Evolutionary conservation across 257 asterid genomes (phyloP), one percentile per base, ranked within the genome.

Genomic region (Verbascum thapsus): DNA sequence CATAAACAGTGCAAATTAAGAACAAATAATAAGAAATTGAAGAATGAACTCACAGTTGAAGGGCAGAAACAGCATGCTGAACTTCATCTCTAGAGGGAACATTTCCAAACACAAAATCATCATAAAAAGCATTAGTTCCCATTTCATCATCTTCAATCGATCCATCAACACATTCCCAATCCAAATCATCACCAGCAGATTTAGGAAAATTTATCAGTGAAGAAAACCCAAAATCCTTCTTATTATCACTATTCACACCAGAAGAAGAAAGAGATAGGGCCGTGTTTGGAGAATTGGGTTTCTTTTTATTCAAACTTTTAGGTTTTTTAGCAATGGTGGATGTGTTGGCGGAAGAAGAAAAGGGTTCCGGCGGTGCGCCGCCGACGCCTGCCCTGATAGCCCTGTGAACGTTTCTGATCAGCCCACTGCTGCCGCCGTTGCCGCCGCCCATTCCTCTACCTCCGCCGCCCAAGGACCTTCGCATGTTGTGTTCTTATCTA

Each of bases 21-120:
- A 35, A 12, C 6, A 1, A 20, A 17, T 15, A 62, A 0, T n/a
- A 26, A 18, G 11, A 23, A 42, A 9, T 10, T 26, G 3, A n/a
- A 26, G 23, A 39, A 19, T 18, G n/a, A 63, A 66, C 79, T 80
- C 52, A 89, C 96, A 71, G 79, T 49, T 82, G 90, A 52, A 89
- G 88, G 16, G 95, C 85, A 73, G 76, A 71, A 64, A 89, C 78
- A 5, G 95, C 96, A 52, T 68, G 78, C 42, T 70, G 78, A 32
- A 84, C 96, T 52, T 89, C 96, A 30, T 80, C 85, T 0, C 7
- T 54, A 11, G 90, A 77, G 7, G 96, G 96, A 76, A 78, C 86
- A 69, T 68, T 39, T 22, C 82, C 88, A 72, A 86, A 77, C 19
- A 86, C 80, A 59, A 35, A 71, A 64, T 81, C 90, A 3, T 85